Conservation (phyloP, 768 basidiomycete species). For the Leccinum variicolor region DNA sequence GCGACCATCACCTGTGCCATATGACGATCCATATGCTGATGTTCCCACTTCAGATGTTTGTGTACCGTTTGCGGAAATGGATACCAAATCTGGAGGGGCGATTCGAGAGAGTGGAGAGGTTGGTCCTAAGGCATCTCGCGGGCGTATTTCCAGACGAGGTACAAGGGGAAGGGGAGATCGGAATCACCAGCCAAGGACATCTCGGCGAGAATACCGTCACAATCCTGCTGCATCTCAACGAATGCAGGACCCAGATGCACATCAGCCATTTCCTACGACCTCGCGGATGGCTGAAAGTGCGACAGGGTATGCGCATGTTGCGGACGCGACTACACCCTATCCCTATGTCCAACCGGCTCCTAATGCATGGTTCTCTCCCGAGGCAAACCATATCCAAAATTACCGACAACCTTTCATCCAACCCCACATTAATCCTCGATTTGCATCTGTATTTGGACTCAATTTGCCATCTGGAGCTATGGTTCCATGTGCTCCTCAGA, state of each 20-base stretch:
- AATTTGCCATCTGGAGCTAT: conserved; percentile 29
- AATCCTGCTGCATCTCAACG: conserved; percentile 17
- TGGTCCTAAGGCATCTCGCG: background rate
- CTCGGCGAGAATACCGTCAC: conserved; percentile 17
- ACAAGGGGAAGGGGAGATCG: conserved; percentile 25
- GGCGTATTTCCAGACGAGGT: conserved; percentile 26
- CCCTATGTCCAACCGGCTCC: conserved; percentile 7
- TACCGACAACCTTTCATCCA: conserved; percentile 45
- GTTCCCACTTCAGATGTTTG: conserved; percentile 30
- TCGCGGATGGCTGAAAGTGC: conserved; percentile 46
- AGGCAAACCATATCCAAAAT: conserved; percentile 6
- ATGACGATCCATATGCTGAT: conserved; percentile 77
- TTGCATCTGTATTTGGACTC: conserved; percentile 64
- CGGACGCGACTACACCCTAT: conserved; percentile 22
- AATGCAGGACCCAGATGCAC: conserved; percentile 29
- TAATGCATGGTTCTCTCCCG: conserved; percentile 19
- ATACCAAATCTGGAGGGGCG: conserved; percentile 12
- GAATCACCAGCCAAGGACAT: conserved; percentile 14
- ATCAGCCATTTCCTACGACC: conserved; percentile 39
- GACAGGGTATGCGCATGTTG: conserved; percentile 40
- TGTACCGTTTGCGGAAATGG: background rate
- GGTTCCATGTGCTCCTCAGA: conserved; percentile 20
- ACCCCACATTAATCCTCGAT: conserved; percentile 82
- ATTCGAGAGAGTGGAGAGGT: conserved; percentile 21
- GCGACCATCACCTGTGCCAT: conserved; percentile 67